A percentile compares a stretch with the other conserved stretches of the same genome.
Evolutionary conservation across 495 filamentous ascomycete species (phyloP).

Genomic region (Aspergillus campestris): DNA sequence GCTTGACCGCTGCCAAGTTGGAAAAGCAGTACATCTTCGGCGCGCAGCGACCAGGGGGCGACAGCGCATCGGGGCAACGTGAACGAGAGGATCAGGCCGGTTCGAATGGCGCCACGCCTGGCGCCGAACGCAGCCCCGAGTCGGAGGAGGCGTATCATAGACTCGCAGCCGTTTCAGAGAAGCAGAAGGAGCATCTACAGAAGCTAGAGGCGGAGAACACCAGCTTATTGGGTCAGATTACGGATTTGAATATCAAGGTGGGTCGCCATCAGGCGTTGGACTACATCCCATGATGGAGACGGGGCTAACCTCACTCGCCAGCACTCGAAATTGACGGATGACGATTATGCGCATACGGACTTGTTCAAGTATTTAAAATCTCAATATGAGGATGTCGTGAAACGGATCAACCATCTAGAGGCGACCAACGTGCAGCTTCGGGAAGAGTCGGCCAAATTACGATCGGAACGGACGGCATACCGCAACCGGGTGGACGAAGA

Average conservation of each 20-base stretch:
- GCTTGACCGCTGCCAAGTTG: conserved; percentile 80
- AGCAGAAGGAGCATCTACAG: conserved; percentile 82
- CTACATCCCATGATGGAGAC: not conserved
- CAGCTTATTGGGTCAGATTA: conserved; percentile 68
- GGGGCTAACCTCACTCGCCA: conserved; percentile 15
- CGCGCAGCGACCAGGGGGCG: conserved; percentile 40
- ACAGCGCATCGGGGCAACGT: conserved; percentile 46
- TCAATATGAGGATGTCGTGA: conserved; percentile 87
- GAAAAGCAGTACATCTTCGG: conserved; percentile 78
- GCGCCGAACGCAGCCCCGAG: conserved; percentile 44
- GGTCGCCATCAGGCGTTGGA: not conserved
- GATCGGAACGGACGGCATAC: conserved; percentile 76
- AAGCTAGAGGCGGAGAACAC: conserved; percentile 72
- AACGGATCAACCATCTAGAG: conserved; percentile 83
- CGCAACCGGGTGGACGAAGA: conserved; percentile 73
- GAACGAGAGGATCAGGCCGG: conserved; percentile 45
- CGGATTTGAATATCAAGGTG: conserved; percentile 54
- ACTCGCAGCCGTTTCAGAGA: conserved; percentile 60
- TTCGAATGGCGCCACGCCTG: conserved; percentile 47
- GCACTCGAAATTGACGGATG: conserved; percentile 69
- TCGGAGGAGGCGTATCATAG: conserved; percentile 64
- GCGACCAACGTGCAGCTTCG: conserved; percentile 77
- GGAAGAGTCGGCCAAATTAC: conserved; percentile 75
- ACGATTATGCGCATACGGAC: conserved; percentile 87
- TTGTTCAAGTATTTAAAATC: conserved; percentile 85